Base-by-base conservation (phyloP, 2,329 filamentous ascomycete genomes). In the Ascochyta koolunga region DNA sequence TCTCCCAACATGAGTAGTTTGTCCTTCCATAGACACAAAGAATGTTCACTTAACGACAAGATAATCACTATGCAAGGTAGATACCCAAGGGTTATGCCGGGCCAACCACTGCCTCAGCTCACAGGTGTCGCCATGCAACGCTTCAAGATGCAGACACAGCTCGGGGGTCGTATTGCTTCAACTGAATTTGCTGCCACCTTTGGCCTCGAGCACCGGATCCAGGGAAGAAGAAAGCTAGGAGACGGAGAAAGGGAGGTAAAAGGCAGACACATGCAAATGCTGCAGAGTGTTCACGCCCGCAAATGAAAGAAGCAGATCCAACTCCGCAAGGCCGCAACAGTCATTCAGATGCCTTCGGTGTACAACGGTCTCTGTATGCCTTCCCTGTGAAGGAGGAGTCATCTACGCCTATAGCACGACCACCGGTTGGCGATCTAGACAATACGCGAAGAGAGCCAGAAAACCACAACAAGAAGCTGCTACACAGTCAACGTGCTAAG, bases 91-190 rank as follows among this genome's bases (percentile, higher is more conserved):
- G 32, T 21, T 21, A 44, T 42, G 38, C 27, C 15, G 7, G 24
- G 16, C 2, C n/a, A 33, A 4, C 29, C 29, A 10, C 29, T 52
- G 21, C 43, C 48, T 10, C 50, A 44, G 18, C 32, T 38, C 18
- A 51, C 24, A 1, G 47, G 47, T 19, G 2, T n/a, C 13, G 46
- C 27, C 10, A 46, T 43, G 21, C 21, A 52, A 33, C 43, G 36
- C 1, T 55, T 45, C 39, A 40, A 49, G 7, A 21, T 39, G 8
- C 51, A 51, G 29, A 53, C 44, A 24, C 58, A 52, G 22, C 27
- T 32, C 5, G 40, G 36, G 24, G 15, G 39, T 2, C 27, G 46
- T 5, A 42, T 51, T n/a, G 7, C 6, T 16, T 5, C 13, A 13
- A n/a, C 3, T 6, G 7, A 25, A 1, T n/a, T 7, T 19, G 6